phyloP scores from a whole-genome alignment of 2,329 filamentous ascomycete genomes.

The Sarocladium oryzae region DNA sequence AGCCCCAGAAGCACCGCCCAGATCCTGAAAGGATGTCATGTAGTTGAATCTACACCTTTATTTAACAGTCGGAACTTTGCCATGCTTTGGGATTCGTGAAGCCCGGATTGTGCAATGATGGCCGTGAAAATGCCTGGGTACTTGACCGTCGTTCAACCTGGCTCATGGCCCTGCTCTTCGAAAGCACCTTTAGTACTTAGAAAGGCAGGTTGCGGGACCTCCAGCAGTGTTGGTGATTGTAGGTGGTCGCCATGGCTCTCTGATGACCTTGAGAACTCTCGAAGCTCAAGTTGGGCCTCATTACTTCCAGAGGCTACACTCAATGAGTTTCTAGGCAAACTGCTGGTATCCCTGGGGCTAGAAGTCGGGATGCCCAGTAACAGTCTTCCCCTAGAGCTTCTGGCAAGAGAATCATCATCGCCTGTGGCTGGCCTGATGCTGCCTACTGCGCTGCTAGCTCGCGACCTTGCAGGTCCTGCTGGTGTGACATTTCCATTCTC shows the following conservation, averaged over 20 bases:
- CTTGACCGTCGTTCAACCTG: too few relatives aligned
- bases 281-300: not conserved
- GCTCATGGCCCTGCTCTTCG: not conserved
- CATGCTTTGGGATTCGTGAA: too few relatives aligned
- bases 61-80: too few relatives aligned
- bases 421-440: not conserved
- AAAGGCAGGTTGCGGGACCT: not conserved
- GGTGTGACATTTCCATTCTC: slow-evolving; percentile 3
- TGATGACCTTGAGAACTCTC: not conserved
- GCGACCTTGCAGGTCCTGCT: not conserved
- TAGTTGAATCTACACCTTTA: too few relatives aligned
- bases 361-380: too few relatives aligned
- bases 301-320: not conserved
- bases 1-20: too few relatives aligned
- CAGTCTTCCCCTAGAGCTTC: too few relatives aligned
- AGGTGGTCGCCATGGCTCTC: not conserved
- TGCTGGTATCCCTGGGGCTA: not conserved
- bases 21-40: too few relatives aligned
- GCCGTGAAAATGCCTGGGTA: too few relatives aligned
- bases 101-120: too few relatives aligned
- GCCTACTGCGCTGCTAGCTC: not conserved
- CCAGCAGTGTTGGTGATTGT: not conserved
- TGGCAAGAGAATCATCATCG: not conserved
- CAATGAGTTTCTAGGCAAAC: not conserved
- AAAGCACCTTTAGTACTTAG: not conserved